phyloP scores from a whole-genome alignment of 1,139 yeast species.

The Diutina sp. region DNA sequence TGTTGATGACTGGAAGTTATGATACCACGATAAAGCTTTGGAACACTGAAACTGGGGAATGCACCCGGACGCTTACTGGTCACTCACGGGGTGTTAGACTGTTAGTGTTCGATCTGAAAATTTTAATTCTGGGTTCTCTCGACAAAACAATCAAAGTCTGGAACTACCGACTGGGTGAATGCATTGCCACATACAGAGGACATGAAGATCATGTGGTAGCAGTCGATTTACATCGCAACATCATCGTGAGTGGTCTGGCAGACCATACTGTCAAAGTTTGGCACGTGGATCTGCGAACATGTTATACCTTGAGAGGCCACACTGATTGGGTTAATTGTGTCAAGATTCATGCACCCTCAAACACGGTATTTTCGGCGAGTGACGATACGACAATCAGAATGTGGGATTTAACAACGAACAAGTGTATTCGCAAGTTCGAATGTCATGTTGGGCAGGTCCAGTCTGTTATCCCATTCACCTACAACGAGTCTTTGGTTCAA shows the following conservation, averaged over 20 bases:
- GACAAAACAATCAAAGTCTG: conserved; percentile 90
- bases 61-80: conserved; percentile 67
- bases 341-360: conserved; percentile 67
- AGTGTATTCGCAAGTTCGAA: conserved; percentile 63
- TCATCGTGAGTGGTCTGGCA: conserved; percentile 88
- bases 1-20: conserved; percentile 82
- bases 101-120: conserved; percentile 74
- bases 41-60: conserved; percentile 71
- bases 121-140: conserved; percentile 82
- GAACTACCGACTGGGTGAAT: conserved; percentile 91
- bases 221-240: conserved; percentile 66
- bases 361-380: conserved; percentile 73
- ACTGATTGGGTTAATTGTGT: conserved; percentile 87
- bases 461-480: conserved; percentile 71
- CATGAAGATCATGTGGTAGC: conserved; percentile 79
- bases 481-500: conserved; percentile 37
- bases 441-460: conserved; percentile 84
- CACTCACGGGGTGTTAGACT: conserved; percentile 81
- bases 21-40: conserved; percentile 83
- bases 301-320: conserved; percentile 88
- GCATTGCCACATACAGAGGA: conserved; percentile 86
- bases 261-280: conserved; percentile 88
- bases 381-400: conserved; percentile 87
- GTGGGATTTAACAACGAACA: conserved; percentile 84
- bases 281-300: conserved; percentile 90